These are phyloP conservation scores for Phaseolus coccineus DNA, from an alignment of 331 rosid species.

Conservation along the genomic window DNA sequence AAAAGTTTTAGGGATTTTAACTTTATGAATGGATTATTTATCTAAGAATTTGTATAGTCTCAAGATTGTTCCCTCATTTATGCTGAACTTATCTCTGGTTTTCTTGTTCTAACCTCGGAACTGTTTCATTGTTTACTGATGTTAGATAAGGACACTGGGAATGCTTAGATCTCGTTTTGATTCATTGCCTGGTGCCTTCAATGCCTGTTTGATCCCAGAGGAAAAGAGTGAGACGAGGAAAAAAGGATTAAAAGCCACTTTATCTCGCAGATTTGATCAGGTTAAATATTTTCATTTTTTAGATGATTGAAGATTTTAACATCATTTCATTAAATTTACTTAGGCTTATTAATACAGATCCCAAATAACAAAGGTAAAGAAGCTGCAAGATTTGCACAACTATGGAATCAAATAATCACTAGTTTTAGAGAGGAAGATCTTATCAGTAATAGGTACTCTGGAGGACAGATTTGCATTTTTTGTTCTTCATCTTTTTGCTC, in stretches of 20 bases:
- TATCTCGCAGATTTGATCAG: constrained; percentile 68
- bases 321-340: constrained; percentile 17
- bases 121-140: constrained; percentile 41
- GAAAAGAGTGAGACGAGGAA: constrained; percentile 80
- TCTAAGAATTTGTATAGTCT: constrained; percentile 4
- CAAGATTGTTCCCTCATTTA: constrained; percentile 12
- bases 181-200: constrained; percentile 91
- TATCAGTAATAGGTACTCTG: constrained; percentile 73
- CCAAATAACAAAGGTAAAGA: constrained; percentile 80
- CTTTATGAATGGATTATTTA: constrained; percentile 1
- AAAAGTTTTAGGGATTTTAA: constrained; percentile 12
- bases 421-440: constrained; percentile 99
- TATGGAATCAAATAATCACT: constrained; percentile 92
- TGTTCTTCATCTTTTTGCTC: constrained; percentile 23
- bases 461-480: constrained; percentile 16
- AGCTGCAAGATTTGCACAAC: constrained; percentile 95
- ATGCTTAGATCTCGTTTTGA: constrained; percentile 96
- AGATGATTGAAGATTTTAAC: constrained; percentile 1
- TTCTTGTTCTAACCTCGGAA: constrained; percentile 6
- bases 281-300: constrained; percentile 49
- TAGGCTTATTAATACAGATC: constrained; percentile 53
- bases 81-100: not conserved
- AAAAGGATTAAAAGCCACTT: constrained; percentile 88
- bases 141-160: constrained; percentile 95
- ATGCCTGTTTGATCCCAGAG: constrained; percentile 77